Percentiles rank a stretch among this genome's conserved stretches.
phyloP scores from a whole-genome alignment of 257 asterid genomes.

The Cinchona pubescens region DNA sequence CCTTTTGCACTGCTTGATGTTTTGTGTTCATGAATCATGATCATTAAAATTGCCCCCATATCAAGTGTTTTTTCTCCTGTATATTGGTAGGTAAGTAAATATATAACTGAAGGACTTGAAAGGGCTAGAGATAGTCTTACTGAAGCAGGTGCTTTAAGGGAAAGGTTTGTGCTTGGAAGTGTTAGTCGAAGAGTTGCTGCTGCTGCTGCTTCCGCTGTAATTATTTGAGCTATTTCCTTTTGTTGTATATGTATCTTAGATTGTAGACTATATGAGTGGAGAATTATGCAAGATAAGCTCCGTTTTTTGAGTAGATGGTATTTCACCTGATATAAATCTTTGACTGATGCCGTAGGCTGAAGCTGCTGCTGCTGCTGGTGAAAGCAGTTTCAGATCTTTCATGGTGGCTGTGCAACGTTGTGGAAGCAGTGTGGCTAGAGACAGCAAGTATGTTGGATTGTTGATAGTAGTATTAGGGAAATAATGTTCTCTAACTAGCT shows the following conservation, averaged over 20 bases:
- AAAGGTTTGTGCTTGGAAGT: constrained; percentile 83
- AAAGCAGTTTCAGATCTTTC: constrained; percentile 93
- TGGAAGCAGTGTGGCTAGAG: constrained; percentile 99
- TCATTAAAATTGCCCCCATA: neutral
- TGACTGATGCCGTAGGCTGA: constrained; percentile 64
- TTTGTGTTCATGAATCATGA: constrained; percentile 26
- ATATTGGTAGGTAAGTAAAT: constrained; percentile 65
- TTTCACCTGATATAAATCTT: constrained; percentile 17
- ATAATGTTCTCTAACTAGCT: constrained; percentile 2
- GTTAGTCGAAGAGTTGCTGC: constrained; percentile 96
- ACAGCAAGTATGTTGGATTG: constrained; percentile 75
- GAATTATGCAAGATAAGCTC: constrained; percentile 7
- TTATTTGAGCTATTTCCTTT: constrained; percentile 23
- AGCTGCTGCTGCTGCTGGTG: constrained; percentile 99
- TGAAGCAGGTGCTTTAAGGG: constrained; percentile 97
- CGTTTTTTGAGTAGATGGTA: constrained; percentile 1
- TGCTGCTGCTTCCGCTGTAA: constrained; percentile 98
- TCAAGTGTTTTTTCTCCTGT: constrained; percentile 14
- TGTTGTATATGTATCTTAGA: neutral
- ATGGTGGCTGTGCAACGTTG: constrained; percentile 99
- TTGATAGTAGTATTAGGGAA: constrained; percentile 11
- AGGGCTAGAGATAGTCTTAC: constrained; percentile 89
- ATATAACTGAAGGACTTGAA: constrained; percentile 95
- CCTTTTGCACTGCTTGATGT: constrained; percentile 18
- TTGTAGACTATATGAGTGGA: neutral